phyloP scores from a whole-genome alignment of 345 rosid species.

The Salix suchowensis region DNA sequence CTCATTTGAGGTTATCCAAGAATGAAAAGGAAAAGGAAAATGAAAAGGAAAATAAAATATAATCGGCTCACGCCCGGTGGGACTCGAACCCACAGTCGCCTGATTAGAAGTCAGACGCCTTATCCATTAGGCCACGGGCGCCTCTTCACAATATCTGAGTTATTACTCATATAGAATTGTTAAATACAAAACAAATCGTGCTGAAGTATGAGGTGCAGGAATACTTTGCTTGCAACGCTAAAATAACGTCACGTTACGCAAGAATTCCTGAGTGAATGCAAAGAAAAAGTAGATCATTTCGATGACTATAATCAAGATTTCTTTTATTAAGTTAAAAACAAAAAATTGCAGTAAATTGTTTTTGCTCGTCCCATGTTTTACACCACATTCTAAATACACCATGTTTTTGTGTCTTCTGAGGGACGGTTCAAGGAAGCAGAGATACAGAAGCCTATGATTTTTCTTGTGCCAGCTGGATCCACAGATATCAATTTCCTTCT shows the following conservation, averaged over 20 bases:
- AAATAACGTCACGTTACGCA: too few relatives aligned
- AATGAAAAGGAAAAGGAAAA: too few relatives aligned
- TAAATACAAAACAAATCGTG: too few relatives aligned
- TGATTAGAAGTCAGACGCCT: conserved; percentile 85
- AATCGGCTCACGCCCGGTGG: conserved; percentile 47
- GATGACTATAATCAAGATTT: background rate
- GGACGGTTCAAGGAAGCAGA: conserved; percentile 64
- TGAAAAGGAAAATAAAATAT: too few relatives aligned
- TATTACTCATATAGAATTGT: rapidly evolving
- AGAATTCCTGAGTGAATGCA: background rate
- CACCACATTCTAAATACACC: conserved; percentile 90
- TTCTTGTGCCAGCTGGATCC: conserved; percentile 87
- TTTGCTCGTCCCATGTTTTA: background rate
- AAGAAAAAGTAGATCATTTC: background rate
- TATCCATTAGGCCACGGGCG: conserved; percentile 83
- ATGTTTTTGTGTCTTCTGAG: conserved; percentile 52
- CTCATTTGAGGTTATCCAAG: too few relatives aligned
- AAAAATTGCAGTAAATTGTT: background rate
- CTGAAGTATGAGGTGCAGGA: too few relatives aligned
- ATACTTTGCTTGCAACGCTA: too few relatives aligned
- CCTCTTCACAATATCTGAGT: rapidly evolving
- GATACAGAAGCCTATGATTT: conserved; percentile 59
- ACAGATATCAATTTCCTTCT: conserved; percentile 82
- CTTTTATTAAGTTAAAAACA: background rate
- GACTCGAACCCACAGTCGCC: conserved; percentile 89